Conservation (phyloP, 352 stramenopile species). For the Pythium myriotylum region DNA sequence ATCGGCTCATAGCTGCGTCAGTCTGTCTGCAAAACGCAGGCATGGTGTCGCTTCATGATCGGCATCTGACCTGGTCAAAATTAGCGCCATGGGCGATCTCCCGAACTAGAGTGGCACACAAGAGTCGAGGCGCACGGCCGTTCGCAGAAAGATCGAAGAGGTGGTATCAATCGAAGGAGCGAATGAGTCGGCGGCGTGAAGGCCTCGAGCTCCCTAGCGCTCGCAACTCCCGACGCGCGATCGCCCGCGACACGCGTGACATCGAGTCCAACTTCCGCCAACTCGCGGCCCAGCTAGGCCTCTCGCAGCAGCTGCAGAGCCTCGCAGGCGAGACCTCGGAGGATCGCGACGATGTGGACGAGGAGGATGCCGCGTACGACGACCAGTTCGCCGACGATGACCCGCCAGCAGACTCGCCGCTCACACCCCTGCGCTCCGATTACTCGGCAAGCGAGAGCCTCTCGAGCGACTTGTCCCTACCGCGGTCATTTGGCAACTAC, state of each 20-base stretch:
- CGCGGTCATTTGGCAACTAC: conserved; percentile 70
- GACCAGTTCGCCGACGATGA: conserved; percentile 30
- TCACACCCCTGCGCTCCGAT: conserved; percentile 44
- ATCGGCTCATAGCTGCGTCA: conserved; percentile 19
- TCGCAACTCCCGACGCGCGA: background rate
- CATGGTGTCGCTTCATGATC: conserved; percentile 15
- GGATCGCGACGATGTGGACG: conserved; percentile 11
- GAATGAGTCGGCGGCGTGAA: conserved; percentile 5
- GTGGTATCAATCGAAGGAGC: conserved; percentile 1
- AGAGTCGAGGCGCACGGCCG: background rate
- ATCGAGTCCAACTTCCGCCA: conserved; percentile 38
- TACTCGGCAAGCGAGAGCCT: conserved; percentile 62
- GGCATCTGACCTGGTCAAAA: conserved; percentile 12
- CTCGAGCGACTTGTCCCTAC: conserved; percentile 73
- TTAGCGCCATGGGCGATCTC: conserved; percentile 12
- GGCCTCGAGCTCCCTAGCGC: background rate
- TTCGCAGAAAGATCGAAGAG: conserved; percentile 1
- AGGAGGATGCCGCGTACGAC: conserved; percentile 17
- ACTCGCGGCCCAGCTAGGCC: conserved; percentile 57
- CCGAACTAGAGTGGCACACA: conserved; percentile 5
- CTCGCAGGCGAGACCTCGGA: conserved; percentile 26
- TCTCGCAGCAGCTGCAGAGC: conserved; percentile 45
- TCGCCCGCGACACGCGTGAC: background rate
- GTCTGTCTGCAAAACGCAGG: background rate
- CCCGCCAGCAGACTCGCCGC: conserved; percentile 20